Percentiles rank a stretch among this genome's conserved stretches.
Evolutionary conservation across 2,329 filamentous ascomycete genomes (phyloP).

Genomic region (Alternaria sp.): DNA sequence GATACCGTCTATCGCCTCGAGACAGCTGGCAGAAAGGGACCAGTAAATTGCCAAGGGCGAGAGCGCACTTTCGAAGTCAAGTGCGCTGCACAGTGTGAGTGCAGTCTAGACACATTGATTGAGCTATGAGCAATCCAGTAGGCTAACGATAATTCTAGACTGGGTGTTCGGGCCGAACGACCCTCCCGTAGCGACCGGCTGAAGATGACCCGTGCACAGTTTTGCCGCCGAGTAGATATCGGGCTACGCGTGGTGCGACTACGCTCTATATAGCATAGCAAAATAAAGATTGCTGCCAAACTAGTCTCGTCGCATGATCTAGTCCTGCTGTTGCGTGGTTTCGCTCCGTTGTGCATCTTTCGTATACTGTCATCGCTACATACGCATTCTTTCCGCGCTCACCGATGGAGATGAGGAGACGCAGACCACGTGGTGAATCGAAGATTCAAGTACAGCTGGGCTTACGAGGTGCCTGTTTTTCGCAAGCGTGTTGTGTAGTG

Average conservation of each 20-base stretch:
- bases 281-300: too few species aligned
- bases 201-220: not conserved
- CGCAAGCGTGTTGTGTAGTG: not conserved
- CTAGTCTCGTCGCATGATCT: not conserved
- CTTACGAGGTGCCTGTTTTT: not conserved
- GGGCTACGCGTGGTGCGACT: not conserved
- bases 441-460: not conserved
- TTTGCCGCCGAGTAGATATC: not conserved
- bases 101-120: not conserved
- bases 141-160: conserved; percentile 2
- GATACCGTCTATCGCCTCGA: conserved; percentile 54
- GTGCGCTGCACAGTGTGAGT: conserved; percentile 53
- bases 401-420: not conserved
- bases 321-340: not conserved
- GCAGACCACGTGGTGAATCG: not conserved
- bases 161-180: conserved; percentile 3
- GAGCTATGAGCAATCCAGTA: not conserved
- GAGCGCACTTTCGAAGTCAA: conserved; percentile 37
- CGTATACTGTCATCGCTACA: not conserved
- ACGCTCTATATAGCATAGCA: not conserved
- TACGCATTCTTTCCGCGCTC: not conserved
- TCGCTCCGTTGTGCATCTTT: not conserved
- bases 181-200: not conserved
- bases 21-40: conserved; percentile 52
- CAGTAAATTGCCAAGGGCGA: conserved; percentile 41